Evolutionary conservation across 352 stramenopile species (phyloP).

Genomic region (Blastocystis sp.): DNA sequence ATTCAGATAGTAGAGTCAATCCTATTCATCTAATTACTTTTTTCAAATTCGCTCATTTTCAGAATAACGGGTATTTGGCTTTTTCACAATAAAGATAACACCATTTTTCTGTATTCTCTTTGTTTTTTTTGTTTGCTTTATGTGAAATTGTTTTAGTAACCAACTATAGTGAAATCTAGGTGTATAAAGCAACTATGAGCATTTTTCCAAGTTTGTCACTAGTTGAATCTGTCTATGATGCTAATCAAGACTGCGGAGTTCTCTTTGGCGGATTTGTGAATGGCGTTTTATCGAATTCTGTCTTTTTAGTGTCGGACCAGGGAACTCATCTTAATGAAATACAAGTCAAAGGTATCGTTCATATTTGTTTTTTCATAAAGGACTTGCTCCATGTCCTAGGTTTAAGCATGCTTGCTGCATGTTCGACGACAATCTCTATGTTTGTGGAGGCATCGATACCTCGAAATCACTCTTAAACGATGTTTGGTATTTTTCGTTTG

Average conservation of each 20-base stretch:
- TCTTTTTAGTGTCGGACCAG: not conserved
- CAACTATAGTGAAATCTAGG: no score
- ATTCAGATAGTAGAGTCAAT: no score
- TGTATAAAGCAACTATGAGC: not conserved
- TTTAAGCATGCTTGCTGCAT: not conserved
- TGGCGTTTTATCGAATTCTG: not conserved
- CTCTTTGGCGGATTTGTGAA: not conserved
- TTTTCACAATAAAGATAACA: no score
- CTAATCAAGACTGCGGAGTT: not conserved
- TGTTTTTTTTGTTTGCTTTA: no score
- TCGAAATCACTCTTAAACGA: not conserved
- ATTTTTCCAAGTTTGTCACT: not conserved
- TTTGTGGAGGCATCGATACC: not conserved
- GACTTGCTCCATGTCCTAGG: not conserved
- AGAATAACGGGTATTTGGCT: no score
- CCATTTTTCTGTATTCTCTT: no score
- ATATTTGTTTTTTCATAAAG: not conserved
- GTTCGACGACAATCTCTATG: not conserved
- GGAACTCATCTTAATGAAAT: not conserved
- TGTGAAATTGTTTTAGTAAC: no score
- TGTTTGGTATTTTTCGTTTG: not conserved
- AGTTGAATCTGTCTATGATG: not conserved
- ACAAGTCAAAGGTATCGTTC: not conserved
- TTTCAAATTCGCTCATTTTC: no score
- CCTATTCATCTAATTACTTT: no score